A percentile compares a stretch with the other conserved stretches of the same genome.
Evolutionary conservation across 148 eudicot species (phyloP).

Genomic region (Silene latifolia): DNA sequence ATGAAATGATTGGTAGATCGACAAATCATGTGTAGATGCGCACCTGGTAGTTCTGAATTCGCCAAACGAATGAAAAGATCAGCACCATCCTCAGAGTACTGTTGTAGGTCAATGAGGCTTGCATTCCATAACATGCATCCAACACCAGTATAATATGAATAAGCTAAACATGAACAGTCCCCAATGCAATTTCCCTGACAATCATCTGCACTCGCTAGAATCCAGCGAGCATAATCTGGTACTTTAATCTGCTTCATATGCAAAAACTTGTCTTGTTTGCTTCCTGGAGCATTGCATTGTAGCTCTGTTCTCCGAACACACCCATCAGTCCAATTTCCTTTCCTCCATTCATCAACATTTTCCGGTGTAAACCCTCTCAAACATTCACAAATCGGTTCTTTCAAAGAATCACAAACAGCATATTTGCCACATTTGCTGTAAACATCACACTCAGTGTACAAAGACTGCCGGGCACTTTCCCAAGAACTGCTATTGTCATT

Average conservation of each 20-base stretch:
- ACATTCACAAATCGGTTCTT: conserved; percentile 39
- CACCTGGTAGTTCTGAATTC: conserved; percentile 33
- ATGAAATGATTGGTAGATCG: no score
- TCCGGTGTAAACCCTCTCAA: conserved; percentile 43
- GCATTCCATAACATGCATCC: conserved; percentile 47
- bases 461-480: conserved; percentile 8
- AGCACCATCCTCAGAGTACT: conserved; percentile 26
- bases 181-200: conserved; percentile 33
- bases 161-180: conserved; percentile 44
- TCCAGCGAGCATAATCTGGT: conserved; percentile 29
- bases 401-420: conserved; percentile 23
- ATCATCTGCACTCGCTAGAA: conserved; percentile 1
- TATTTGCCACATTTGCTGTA: conserved; percentile 46
- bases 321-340: conserved; percentile 48
- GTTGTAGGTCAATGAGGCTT: conserved; percentile 37
- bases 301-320: conserved; percentile 39
- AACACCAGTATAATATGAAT: conserved; percentile 29
- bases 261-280: conserved; percentile 38
- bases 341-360: conserved; percentile 31
- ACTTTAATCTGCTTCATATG: conserved; percentile 31
- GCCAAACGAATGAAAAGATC: conserved; percentile 42
- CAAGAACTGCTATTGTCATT: neutral
- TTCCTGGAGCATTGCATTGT: conserved; percentile 23
- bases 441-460: conserved; percentile 31
- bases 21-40: neutral